Evolutionary conservation across 768 basidiomycete genomes (phyloP), one percentile per base, ranked within the genome.

Genomic region (Holtermannia corniformis): DNA sequence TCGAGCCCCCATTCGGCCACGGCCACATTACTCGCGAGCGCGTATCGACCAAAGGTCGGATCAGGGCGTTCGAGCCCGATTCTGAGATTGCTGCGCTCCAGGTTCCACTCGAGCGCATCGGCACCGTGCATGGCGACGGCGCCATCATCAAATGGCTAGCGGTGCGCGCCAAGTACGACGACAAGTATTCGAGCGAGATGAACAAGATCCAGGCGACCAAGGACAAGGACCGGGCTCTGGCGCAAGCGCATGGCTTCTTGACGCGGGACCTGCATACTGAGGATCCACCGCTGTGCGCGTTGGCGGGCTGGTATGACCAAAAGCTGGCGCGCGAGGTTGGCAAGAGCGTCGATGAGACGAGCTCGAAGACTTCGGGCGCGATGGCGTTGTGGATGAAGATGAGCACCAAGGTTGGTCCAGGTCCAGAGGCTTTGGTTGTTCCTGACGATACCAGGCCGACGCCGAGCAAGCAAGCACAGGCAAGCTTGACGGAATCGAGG

Each of bases 141-240:
- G 73, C 74, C 0, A 68, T 74, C 13, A 59, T 65, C 20, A 68
- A 67, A 47, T 73, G 73, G 73, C 41, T 72, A 14, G 54, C 48
- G 7, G 60, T 66, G 20, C 54, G 72, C n/a, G 47, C 26, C 2
- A 59, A 70, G 42, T 73, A 65, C 65, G 73, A 75, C 55, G 21
- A 44, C 7, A 71, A 67, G 60, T 73, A 67, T 50, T 27, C 54
- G 1, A 60, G 55, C n/a, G 59, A 63, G 3, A 55, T 68, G 28
- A 47, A 50, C 13, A 61, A 65, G 45, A 71, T 54, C 53, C 52
- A 68, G 3, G 52, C 58, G 26, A 51, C 70, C 48, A 62, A 61
- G 28, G 47, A 41, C 14, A 41, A 47, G n/a, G 74, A 74, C 50
- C 53, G 70, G 19, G 54, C 3, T 3, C 19, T 44, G n/a, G 72